Evolutionary conservation across 148 eudicot species (phyloP), one percentile per base, ranked within the genome.

Genomic region (Salicornia ramosissima): DNA sequence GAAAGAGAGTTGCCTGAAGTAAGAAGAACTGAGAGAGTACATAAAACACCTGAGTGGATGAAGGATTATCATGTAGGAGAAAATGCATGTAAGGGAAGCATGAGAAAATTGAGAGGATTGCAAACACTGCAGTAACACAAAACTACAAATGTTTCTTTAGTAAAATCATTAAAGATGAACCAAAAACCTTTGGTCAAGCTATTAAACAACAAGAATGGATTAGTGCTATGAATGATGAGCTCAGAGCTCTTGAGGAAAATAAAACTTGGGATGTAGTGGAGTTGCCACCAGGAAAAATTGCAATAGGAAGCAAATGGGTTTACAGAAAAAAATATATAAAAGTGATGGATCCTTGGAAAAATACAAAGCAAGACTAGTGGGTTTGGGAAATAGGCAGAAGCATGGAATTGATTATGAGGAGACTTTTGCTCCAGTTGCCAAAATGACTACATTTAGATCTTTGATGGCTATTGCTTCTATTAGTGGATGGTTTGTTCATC

Each of bases 31-130:
- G 0, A 0, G 0, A 46, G 50, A 5, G 1, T 4, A 0, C 50
- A 46, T 15, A 46, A 13, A 14, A 4, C 50, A 0, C 50, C 50
- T 12, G 2, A 4, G 16, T 46, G 50, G 50, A 0, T 46, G 50
- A 46, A 15, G 3, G 50, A 46, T 15, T 46, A 46, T 19, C 15
- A 12, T 14, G 3, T 3, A 12, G 50, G 16, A 0, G 15, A 1
- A 46, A 0, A 46, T 2, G 0, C 16, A 4, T 1, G 10, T 2
- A 0, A 0, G 1, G 5, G 13, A 8, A n/a, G n/a, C n/a, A 11
- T 14, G 10, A 14, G 13, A 2, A 42, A 6, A 2, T 42, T 2
- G 13, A 6, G 13, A 6, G 50, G 1, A 14, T 14, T 7, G 12
- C 15, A 1, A 11, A 4, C 21, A n/a, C 54, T 3, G 1, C 12